phyloP scores from a whole-genome alignment of 768 basidiomycete species.

The Mycena olivaceomarginata region DNA sequence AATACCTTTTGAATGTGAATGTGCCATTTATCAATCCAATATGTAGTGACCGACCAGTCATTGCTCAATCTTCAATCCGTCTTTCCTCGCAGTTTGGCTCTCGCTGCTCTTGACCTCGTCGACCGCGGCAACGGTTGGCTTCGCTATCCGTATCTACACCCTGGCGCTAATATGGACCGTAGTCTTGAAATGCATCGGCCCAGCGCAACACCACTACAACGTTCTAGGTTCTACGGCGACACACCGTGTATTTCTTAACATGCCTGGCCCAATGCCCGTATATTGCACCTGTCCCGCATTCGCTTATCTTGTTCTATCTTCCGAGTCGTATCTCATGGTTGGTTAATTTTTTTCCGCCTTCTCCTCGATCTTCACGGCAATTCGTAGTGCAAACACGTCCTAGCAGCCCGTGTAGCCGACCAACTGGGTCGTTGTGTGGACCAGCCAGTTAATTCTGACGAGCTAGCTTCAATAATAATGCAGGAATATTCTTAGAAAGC shows the following conservation, averaged over 20 bases:
- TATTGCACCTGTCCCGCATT: conserved; percentile 90
- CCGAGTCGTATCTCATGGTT: conserved; percentile 81
- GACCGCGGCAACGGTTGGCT: conserved; percentile 80
- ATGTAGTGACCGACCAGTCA: conserved; percentile 69
- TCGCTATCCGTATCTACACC: neutral
- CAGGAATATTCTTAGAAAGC: conserved; percentile 54
- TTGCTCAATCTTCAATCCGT: conserved; percentile 74
- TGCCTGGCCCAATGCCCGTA: conserved; percentile 62
- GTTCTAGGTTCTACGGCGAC: conserved; percentile 80
- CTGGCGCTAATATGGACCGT: neutral
- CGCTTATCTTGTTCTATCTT: conserved; percentile 75
- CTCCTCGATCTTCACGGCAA: conserved; percentile 17
- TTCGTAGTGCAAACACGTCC: conserved; percentile 85
- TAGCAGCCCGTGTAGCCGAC: conserved; percentile 79
- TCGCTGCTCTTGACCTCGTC: conserved; percentile 86
- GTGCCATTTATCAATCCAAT: neutral
- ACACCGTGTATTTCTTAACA: conserved; percentile 74
- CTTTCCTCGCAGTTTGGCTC: conserved; percentile 77
- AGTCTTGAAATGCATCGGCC: conserved; percentile 79
- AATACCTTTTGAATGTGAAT: neutral
- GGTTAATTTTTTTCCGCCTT: conserved; percentile 43
- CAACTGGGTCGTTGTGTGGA: conserved; percentile 71
- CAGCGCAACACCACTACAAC: conserved; percentile 80
- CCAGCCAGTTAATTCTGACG: conserved; percentile 65
- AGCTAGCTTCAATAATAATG: conserved; percentile 66